Percentiles rank a stretch among this genome's conserved stretches.
Evolutionary conservation across 1,139 yeast genomes (phyloP).

Genomic region (Yamadazyma diospyri): DNA sequence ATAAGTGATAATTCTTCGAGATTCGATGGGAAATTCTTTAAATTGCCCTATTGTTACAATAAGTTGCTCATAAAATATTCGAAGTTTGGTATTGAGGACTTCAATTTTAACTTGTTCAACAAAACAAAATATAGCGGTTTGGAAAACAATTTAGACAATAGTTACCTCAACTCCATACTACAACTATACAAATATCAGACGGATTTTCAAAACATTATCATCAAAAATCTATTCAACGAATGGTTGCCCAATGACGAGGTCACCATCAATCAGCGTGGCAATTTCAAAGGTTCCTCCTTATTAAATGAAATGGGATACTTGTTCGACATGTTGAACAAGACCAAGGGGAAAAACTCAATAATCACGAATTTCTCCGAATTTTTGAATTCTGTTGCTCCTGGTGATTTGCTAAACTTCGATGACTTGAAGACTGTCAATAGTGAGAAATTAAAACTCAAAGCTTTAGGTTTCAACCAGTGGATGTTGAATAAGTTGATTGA

Average conservation of each 20-base stretch:
- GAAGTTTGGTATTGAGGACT: conserved; percentile 89
- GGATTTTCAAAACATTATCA: conserved; percentile 61
- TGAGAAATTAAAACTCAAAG: conserved; percentile 33
- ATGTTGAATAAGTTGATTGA: conserved; percentile 46
- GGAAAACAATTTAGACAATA: conserved; percentile 80
- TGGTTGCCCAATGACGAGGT: conserved; percentile 45
- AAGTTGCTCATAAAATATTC: conserved; percentile 79
- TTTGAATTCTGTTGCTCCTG: conserved; percentile 45
- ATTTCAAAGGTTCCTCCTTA: conserved; percentile 50
- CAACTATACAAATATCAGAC: conserved; percentile 84
- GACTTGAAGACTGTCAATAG: conserved; percentile 37
- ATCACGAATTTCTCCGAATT: conserved; percentile 64
- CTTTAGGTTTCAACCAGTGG: conserved; percentile 59
- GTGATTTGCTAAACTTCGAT: conserved; percentile 49
- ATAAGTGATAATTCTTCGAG: conserved; percentile 59
- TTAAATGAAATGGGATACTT: conserved; percentile 83
- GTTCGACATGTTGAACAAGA: conserved; percentile 86
- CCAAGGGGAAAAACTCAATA: conserved; percentile 67
- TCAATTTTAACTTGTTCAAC: conserved; percentile 85
- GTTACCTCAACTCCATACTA: conserved; percentile 74
- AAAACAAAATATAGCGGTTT: conserved; percentile 76
- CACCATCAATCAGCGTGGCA: conserved; percentile 22
- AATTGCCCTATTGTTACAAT: conserved; percentile 67
- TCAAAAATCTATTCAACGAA: conserved; percentile 55
- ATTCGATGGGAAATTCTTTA: conserved; percentile 28